A percentile compares a stretch with the other conserved stretches of the same genome.
phyloP scores from a whole-genome alignment of 768 basidiomycete species.

The Melanogaster broomeanus region DNA sequence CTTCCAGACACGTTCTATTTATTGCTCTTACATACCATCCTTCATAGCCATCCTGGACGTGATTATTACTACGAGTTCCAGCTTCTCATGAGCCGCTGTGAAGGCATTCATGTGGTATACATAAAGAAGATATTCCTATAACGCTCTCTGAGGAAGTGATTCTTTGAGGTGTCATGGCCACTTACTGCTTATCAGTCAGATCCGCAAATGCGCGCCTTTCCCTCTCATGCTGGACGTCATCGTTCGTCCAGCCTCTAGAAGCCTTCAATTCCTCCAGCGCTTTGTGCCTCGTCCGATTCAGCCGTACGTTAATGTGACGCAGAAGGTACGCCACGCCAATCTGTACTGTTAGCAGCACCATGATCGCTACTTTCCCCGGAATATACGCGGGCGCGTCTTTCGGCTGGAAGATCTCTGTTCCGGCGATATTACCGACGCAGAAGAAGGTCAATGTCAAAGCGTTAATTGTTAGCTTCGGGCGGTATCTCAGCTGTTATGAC shows the following conservation, averaged over 20 bases:
- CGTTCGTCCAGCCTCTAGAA: slow-evolving; percentile 23
- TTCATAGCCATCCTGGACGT: background rate
- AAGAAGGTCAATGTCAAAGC: slow-evolving; percentile 17
- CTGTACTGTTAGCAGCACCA: slow-evolving; percentile 26
- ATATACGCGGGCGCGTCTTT: slow-evolving; percentile 28
- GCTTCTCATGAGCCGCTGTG: background rate
- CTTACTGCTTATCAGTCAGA: slow-evolving; percentile 29
- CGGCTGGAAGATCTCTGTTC: slow-evolving; percentile 26
- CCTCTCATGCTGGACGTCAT: slow-evolving; percentile 23
- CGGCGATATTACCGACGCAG: slow-evolving; percentile 23
- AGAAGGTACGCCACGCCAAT: slow-evolving; percentile 22
- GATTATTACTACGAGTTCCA: background rate
- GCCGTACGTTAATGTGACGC: slow-evolving; percentile 19
- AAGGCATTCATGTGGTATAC: slow-evolving; percentile 29
- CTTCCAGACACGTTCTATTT: slow-evolving; percentile 26
- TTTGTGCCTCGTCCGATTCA: slow-evolving; percentile 21
- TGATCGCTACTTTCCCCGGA: slow-evolving; percentile 37
- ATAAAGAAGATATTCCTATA: slow-evolving; percentile 36
- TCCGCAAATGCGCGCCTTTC: slow-evolving; percentile 29
- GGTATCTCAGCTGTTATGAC: background rate
- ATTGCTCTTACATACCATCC: slow-evolving; percentile 21
- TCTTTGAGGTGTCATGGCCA: background rate
- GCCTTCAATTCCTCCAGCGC: slow-evolving; percentile 15
- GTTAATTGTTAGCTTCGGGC: slow-evolving; percentile 19
- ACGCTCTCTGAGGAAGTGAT: background rate